Evolutionary conservation across 177 flowering plant genomes (phyloP), one percentile per base, ranked within the genome.

Genomic region (Vitis hybrid): DNA sequence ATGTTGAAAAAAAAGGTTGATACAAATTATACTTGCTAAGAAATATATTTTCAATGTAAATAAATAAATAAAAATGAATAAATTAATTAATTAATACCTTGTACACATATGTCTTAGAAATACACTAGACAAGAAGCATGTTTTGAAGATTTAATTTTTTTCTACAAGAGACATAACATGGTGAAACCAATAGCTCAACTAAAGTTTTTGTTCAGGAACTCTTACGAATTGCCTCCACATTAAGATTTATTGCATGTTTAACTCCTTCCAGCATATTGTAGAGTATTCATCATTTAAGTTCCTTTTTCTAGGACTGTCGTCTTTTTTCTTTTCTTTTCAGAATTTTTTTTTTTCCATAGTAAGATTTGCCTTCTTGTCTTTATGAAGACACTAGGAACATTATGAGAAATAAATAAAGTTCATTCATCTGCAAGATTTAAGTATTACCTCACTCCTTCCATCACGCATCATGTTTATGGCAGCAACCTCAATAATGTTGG

Each of bases 381-480:
- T 56, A 6, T 54, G 1, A 10, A 21, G 26, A 48, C 19, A 63
- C 17, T 48, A 72, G 1, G 64, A 26, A 65, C 60, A 64, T 59
- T 50, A 60, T 18, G 62, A 60, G 45, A 52, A 61, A 64, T 18
- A 6, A 21, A 57, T 17, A 17, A 11, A 32, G 14, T 6, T 56
- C 21, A 65, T 60, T 60, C 26, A 51, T 49, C 11, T 48, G 1
- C 30, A 12, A 48, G 56, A 58, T 62, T 57, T 56, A 66, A 56
- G 48, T 39, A 67, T 11, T 85, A 94, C 98, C 98, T 92, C 97
- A 58, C 90, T 79, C 78, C 97, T 87, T 76, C 87, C 91, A 57
- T 92, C 98, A 73, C 97, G 97, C 86, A 94, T 83, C 97, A 94
- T 92, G 74, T 85, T 86, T 39, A 91, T 83, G 63, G 97, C 98